Base-by-base conservation (phyloP, 306 rosid species). In the Vigna trinervia region DNA sequence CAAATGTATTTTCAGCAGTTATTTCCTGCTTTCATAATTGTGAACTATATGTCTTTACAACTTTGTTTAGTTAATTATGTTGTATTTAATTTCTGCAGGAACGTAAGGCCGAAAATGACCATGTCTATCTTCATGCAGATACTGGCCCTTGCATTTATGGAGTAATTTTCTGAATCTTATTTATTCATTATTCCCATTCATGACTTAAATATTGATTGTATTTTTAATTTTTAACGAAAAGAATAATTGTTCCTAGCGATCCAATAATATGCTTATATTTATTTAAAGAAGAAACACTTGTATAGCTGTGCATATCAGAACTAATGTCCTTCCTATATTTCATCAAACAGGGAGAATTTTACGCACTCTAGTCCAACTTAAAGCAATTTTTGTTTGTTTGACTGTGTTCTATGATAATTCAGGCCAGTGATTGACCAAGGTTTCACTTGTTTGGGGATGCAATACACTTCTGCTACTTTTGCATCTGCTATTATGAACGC, bases 371-470 rank as follows among this genome's bases (percentile, higher is more conserved):
- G 20, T 63, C 13, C 23, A 61, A 14, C 45, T 6, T 30, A 32
- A 9, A 9, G 23, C 23, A 34, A 30, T 1, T 2, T 26, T 26
- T 30, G 13, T 32, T 46, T 1, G 12, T 17, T 50, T 51, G 72
- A 48, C 17, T 26, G 9, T 26, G 39, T 58, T 2, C 0, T 30
- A 12, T 73, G 69, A 69, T 62, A 47, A 20, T 20, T 38, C 77
- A 91, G 97, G 87, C 92, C 91, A 23, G 84, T 88, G 36, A 23
- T 91, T 43, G 97, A 91, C 73, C 97, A 91, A 63, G 90, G 90
- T 11, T 86, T 89, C 38, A 74, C 84, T 17, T 86, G 82, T 83
- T 46, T 89, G 85, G 97, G 94, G 62, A 86, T 91, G 97, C 59
- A 75, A 39, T 88, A 89, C 80, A 91, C 97, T 28, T 89, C 94